Conservation (phyloP, 2,329 filamentous ascomycete genomes). For the Hymenoscyphus fructigenus region DNA sequence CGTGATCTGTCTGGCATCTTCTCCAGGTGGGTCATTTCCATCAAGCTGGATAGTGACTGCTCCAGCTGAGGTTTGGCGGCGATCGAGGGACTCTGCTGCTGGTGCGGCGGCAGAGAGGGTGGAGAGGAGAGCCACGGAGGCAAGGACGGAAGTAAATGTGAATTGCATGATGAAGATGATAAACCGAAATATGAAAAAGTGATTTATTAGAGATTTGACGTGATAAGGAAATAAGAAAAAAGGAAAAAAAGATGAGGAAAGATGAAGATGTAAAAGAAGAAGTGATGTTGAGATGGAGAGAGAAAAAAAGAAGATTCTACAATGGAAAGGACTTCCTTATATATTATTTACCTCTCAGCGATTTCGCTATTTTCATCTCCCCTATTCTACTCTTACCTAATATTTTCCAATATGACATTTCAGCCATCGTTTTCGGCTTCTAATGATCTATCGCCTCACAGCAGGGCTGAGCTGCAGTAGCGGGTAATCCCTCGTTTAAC, state of each 20-base stretch:
- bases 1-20: not conserved
- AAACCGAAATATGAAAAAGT: not conserved
- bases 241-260: not conserved
- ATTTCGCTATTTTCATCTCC: not conserved
- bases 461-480: not conserved
- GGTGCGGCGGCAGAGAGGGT: not conserved
- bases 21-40: not conserved
- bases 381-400: not conserved
- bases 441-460: not conserved
- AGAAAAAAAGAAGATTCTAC: not conserved
- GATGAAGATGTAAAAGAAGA: not conserved
- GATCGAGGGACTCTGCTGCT: not conserved
- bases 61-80: not conserved
- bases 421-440: not conserved
- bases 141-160: not conserved
- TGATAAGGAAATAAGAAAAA: not conserved
- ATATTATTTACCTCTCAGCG: not conserved
- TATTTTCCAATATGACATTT: not conserved
- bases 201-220: not conserved
- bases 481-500: not conserved
- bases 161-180: conserved; percentile 3
- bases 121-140: conserved; percentile 1
- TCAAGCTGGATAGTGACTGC: not conserved
- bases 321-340: not conserved
- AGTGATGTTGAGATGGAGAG: not conserved